Evolutionary conservation across 1,284 basidiomycete genomes (phyloP).

Genomic region (Tilletia walkeri): DNA sequence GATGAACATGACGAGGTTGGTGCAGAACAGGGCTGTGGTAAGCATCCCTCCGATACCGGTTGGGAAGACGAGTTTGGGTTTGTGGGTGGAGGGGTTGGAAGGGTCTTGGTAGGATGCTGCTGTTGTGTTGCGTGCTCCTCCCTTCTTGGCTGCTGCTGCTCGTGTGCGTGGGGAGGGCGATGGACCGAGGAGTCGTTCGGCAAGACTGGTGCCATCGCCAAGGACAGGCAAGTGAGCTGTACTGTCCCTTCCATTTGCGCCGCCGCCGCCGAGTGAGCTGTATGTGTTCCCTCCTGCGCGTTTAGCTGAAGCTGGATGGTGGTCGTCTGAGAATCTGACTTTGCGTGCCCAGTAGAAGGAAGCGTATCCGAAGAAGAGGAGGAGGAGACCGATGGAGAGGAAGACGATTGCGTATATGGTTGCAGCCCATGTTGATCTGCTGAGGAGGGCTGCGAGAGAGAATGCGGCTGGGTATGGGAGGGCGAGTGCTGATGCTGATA

Average conservation of each 20-base stretch:
- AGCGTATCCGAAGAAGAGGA: conserved; percentile 45
- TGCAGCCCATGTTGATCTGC: conserved; percentile 31
- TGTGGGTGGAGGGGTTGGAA: neutral
- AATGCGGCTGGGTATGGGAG: conserved; percentile 19
- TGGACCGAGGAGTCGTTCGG: neutral
- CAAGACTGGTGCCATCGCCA: conserved; percentile 1
- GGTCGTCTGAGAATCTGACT: conserved; percentile 12
- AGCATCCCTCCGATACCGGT: conserved; percentile 40
- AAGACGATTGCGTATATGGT: conserved; percentile 40
- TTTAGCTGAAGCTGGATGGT: too few species aligned
- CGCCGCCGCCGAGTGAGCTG: neutral
- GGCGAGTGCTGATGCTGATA: neutral
- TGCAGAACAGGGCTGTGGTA: conserved; percentile 42
- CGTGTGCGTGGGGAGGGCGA: conserved; percentile 8
- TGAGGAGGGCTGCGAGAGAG: conserved; percentile 26
- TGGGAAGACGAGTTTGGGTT: conserved; percentile 26
- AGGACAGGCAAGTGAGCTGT: neutral
- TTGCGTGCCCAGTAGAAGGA: conserved; percentile 44
- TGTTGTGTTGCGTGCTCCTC: neutral
- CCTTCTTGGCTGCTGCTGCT: neutral
- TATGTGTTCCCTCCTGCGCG: neutral
- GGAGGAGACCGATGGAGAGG: conserved; percentile 34
- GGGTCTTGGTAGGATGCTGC: neutral
- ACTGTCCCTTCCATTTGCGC: neutral
- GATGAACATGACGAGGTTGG: conserved; percentile 34